A percentile compares a stretch with the other conserved stretches of the same genome.
These are phyloP conservation scores for Exophiala calicioides DNA, from an alignment of 2,329 filamentous ascomycete genomes.

Conservation along the genomic window DNA sequence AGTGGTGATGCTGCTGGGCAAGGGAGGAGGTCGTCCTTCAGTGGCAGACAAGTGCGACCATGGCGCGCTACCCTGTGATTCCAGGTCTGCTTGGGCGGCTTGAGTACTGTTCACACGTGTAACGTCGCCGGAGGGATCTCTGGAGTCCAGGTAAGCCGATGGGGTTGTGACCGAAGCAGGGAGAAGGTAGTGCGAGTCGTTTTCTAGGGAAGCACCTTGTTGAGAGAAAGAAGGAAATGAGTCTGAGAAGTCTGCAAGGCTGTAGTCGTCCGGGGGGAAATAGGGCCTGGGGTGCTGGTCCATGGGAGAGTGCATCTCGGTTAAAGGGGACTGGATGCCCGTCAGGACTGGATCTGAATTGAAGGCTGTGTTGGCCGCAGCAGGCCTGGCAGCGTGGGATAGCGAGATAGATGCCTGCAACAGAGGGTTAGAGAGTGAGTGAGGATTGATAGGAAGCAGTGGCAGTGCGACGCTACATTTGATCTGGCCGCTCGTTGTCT, in stretches of 20 bases:
- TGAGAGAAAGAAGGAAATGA: slow-evolving; percentile 10
- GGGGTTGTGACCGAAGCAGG: slow-evolving; percentile 6
- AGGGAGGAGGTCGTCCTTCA: slow-evolving; percentile 6
- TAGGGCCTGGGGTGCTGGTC: slow-evolving; percentile 13
- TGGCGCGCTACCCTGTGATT: slow-evolving; percentile 5
- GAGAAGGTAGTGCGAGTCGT: slow-evolving; percentile 12
- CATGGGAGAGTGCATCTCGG: slow-evolving; percentile 11
- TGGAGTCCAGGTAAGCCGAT: slow-evolving; percentile 3
- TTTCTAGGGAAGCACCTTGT: slow-evolving; percentile 8
- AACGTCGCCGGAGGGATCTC: slow-evolving; percentile 3
- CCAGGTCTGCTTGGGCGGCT: background rate
- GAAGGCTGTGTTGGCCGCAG: slow-evolving; percentile 16
- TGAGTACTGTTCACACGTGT: slow-evolving; percentile 15
- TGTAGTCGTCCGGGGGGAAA: slow-evolving; percentile 7
- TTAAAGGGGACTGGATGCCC: slow-evolving; percentile 18
- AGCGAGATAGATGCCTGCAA: slow-evolving; percentile 16
- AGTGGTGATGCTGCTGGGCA: slow-evolving; percentile 6
- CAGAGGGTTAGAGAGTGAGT: slow-evolving; percentile 10
- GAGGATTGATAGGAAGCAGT: background rate
- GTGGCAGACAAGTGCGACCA: slow-evolving; percentile 19
- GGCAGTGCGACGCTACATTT: slow-evolving; percentile 25
- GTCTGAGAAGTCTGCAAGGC: slow-evolving; percentile 8
- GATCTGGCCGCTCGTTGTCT: slow-evolving; percentile 6
- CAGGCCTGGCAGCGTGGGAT: slow-evolving; percentile 22
- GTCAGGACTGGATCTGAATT: slow-evolving; percentile 20